Base-by-base conservation (phyloP, 2,329 filamentous ascomycete genomes). In the Exophiala spinifera region DNA sequence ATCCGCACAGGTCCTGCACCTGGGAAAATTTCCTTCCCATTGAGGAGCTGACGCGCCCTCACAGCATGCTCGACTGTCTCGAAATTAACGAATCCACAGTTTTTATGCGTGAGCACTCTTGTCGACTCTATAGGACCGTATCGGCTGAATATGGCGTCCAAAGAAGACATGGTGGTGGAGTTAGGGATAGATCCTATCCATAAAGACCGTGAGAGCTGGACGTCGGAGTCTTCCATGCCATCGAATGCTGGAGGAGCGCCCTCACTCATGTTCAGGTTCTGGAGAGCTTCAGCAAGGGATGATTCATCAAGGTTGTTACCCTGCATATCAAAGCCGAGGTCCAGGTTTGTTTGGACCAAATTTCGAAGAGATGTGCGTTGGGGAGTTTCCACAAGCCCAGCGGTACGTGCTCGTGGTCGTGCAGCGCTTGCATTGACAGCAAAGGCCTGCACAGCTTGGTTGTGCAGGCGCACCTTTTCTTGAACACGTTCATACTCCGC, bases 111-210 rank as follows among this genome's bases (percentile, higher is more conserved):
- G 58, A 99, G 79, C 3, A 99, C 94, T 61, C 94, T 83, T 23
- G 90, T 92, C 3, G 92, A 96, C 62, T 94, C 81, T 60, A 99
- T 96, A 2, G 87, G 82, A 8, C 94, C 94, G 63, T 94, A 95
- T n/a, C 86, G 82, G 70, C 89, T 89, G 76, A 99, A 99, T 75
- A 97, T 96, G 61, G 95, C 91, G 53, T 90, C 90, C 57, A 99
- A 76, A 0, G 94, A 97, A 1, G 92, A 95, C 10, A 94, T 91
- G 0, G 94, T 99, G 1, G 94, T 99, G 2, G 94, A 97, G 3
- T 92, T 91, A 11, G 94, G 94, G 55, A 99, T 96, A 71, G 92
- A 96, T 51, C 94, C 94, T 47, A 99, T 88, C 94, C 94, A 99
- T 51, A 99, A 77, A 31, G 94, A 91, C 65, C 91, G 87, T 11